phyloP scores from a whole-genome alignment of 2,329 filamentous ascomycete species.

The Aspergillus ochraceus region DNA sequence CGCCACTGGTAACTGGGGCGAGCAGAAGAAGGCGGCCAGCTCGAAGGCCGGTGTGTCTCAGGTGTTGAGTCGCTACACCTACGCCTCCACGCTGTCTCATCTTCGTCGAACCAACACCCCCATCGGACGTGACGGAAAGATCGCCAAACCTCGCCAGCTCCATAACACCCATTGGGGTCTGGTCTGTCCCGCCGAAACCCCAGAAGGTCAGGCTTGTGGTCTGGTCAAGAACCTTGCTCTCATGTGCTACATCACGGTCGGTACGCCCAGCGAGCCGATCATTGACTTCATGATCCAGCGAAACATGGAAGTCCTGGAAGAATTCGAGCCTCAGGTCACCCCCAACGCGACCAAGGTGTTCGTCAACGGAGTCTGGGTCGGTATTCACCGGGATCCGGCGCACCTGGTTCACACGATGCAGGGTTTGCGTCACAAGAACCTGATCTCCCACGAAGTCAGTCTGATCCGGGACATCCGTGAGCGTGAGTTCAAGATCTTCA shows the following conservation, averaged over 20 bases:
- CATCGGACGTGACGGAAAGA: constrained; percentile 95
- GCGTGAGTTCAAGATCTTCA: constrained; percentile 97
- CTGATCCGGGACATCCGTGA: constrained; percentile 95
- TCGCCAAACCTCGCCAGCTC: constrained; percentile 94
- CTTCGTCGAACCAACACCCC: constrained; percentile 96
- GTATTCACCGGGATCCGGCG: constrained; percentile 85
- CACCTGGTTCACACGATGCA: constrained; percentile 78
- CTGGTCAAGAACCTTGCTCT: constrained; percentile 96
- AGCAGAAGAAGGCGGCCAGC: constrained; percentile 96
- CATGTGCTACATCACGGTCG: constrained; percentile 98
- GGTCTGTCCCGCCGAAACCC: constrained; percentile 95
- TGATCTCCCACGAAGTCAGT: constrained; percentile 89
- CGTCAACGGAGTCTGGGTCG: constrained; percentile 97
- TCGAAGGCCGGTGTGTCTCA: constrained; percentile 97
- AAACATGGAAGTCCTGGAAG: constrained; percentile 94
- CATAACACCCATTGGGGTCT: constrained; percentile 99
- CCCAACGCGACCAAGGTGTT: constrained; percentile 97
- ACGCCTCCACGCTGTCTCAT: constrained; percentile 94
- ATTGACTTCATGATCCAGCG: constrained; percentile 93
- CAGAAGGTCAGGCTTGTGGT: constrained; percentile 97
- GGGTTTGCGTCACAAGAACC: constrained; percentile 74
- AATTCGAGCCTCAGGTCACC: constrained; percentile 82
- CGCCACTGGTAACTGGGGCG: constrained; percentile 98
- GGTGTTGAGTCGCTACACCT: constrained; percentile 96
- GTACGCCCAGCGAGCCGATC: constrained; percentile 85